Evolutionary conservation across 1,284 basidiomycete species (phyloP), one percentile per base, ranked within the genome.

Genomic region (Moesziomyces globuligerus): DNA sequence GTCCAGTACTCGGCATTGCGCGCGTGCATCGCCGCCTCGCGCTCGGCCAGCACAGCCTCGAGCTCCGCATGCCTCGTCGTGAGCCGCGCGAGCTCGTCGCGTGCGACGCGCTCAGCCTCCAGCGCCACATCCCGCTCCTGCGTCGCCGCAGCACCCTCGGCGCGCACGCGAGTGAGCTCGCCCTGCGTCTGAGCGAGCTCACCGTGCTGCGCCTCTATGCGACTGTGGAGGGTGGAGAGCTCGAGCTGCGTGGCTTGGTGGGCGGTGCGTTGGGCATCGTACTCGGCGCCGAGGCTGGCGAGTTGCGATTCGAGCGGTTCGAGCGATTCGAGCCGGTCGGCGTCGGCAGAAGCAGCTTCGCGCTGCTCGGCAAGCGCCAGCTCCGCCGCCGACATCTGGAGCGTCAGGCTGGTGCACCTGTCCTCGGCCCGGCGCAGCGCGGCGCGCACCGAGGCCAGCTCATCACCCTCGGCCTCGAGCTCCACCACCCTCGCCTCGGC

Each of bases 1-100:
- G 46, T 44, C 74, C 74, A 76, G 48, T 64, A 76, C 23, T 76
- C 72, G 0, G 32, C 25, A 45, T 76, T 74, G 44, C 74, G 59
- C 15, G 11, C 11, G 1, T 25, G 18, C 6, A 72, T 41, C 17
- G 55, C 55, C 1, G 7, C 52, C 17, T 72, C 65, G 3, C 65
- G 40, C 34, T 55, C 48, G 0, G n/a, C n/a, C 3, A 68, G 39
- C 0, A 53, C 49, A 4, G 7, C 10, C 15, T 72, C 59, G 5
- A 72, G 43, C 10, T 56, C 48, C 0, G 20, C n/a, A 4, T 57
- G 50, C 36, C 52, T 55, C 3, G 41, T 24, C 13, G 10, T 4
- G 7, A 52, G 37, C 11, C 42, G 52, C 0, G 3, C 11, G 18
- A 66, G 34, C 17, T 47, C 39, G 7, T 8, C 9, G 2, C 13